Evolutionary conservation across 495 filamentous ascomycete genomes (phyloP), one percentile per base, ranked within the genome.

Genomic region (Aspergillus carlsbadensis): DNA sequence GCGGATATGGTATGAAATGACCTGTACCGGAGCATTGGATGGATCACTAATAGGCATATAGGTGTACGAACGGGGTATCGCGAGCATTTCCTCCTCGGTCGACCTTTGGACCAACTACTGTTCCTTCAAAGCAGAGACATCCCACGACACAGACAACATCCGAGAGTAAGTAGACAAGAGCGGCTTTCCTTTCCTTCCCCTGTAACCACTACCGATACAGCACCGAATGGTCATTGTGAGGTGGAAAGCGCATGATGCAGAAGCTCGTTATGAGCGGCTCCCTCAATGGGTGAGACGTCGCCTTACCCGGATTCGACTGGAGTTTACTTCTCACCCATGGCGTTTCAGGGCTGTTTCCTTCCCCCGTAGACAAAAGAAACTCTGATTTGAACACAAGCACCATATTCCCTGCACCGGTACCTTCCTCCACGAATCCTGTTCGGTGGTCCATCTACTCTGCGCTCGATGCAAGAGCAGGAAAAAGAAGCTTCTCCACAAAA

Each of bases 21-120:
- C 8, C 22, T 3, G 6, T 5, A 7, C n/a, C 17, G 10, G 39
- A 17, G 2, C 3, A 24, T 14, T 24, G 7, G 21, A 46, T 15
- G 4, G 45, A 8, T 68, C 69, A 57, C 70, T 62, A 34, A 66
- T 49, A 2, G 26, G 26, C 26, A 8, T 17, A 3, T 58, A 93
- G 92, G 87, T 97, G 17, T 98, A 97, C 61, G 94, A 99, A 75
- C 85, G 94, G 62, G 94, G 95, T 49, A 85, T 96, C 57, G 92
- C 94, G 3, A 95, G 92, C 68, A 92, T 98, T 66, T 86, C 87
- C 7, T 91, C 87, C 55, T 97, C 92, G 2, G 92, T 97, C 57
- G 94, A 98, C 65, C 81, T 98, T 33, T 99, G 94, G 94, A 87
- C 90, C 36, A 92, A 93, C 60, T 99, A 97, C 77, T 98, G 93